phyloP scores from a whole-genome alignment of 2,329 filamentous ascomycete genomes.

The Phymatotrichopsis omnivora region DNA sequence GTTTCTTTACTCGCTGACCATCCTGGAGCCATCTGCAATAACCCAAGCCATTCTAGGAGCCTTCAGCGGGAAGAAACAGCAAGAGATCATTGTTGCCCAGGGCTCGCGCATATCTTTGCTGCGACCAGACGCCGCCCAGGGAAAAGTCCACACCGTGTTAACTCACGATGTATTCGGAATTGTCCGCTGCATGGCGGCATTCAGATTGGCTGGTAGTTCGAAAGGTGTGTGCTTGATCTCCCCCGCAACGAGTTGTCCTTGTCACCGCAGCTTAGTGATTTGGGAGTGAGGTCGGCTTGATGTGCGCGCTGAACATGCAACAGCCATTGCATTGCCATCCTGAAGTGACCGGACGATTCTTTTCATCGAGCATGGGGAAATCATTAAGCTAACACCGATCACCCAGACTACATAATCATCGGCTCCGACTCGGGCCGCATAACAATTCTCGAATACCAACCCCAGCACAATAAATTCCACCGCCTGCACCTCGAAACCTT shows the following conservation, averaged over 20 bases:
- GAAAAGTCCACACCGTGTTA: constrained; percentile 74
- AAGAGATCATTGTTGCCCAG: constrained; percentile 90
- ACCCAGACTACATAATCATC: constrained; percentile 84
- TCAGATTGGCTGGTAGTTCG: constrained; percentile 81
- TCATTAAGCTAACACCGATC: constrained; percentile 38
- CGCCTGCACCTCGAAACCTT: constrained; percentile 94
- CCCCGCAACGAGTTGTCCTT: constrained; percentile 33
- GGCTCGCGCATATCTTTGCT: constrained; percentile 83
- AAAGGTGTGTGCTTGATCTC: constrained; percentile 64
- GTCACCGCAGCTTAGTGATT: constrained; percentile 58
- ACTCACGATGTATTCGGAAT: constrained; percentile 96
- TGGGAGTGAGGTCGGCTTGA: constrained; percentile 38
- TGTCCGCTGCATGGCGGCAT: constrained; percentile 77
- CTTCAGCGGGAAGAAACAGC: constrained; percentile 91
- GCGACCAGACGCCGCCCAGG: constrained; percentile 72
- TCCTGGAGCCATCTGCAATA: constrained; percentile 82
- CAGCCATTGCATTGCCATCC: too few relatives aligned
- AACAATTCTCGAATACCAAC: constrained; percentile 83
- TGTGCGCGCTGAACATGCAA: too few relatives aligned
- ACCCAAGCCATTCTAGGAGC: constrained; percentile 88
- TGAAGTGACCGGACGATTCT: too few relatives aligned
- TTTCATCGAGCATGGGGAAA: too few relatives aligned
- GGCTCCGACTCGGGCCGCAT: constrained; percentile 93
- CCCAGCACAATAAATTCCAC: constrained; percentile 75
- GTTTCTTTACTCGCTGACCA: constrained; percentile 96